Evolutionary conservation across 148 eudicot genomes (phyloP).

Genomic region (Dysphania ambrosioides): DNA sequence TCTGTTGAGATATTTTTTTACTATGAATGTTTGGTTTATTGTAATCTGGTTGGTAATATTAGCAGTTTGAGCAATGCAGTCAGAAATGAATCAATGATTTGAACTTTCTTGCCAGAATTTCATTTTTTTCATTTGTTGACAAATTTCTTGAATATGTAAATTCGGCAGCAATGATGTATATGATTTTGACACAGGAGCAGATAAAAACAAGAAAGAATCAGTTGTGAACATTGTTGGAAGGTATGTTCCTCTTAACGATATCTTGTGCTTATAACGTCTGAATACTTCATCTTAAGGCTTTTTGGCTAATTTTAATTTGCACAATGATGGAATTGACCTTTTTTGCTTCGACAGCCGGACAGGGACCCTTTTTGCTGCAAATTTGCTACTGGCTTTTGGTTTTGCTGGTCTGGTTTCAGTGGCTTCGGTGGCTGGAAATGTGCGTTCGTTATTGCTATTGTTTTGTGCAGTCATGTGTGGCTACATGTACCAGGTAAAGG

Average conservation of each 20-base stretch:
- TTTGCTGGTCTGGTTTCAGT: conserved; percentile 56
- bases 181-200: conserved; percentile 99
- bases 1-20: not conserved
- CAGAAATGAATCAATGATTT: not conserved
- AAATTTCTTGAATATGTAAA: conserved; percentile 23
- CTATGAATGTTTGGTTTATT: not conserved
- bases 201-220: conserved; percentile 86
- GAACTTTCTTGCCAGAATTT: conserved; percentile 5
- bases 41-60: not conserved
- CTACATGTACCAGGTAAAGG: conserved; percentile 67
- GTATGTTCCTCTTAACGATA: conserved; percentile 32
- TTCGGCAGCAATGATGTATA: conserved; percentile 97
- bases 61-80: not conserved
- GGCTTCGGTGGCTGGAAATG: conserved; percentile 58
- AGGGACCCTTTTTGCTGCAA: conserved; percentile 70
- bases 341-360: conserved; percentile 53
- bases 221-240: conserved; percentile 88
- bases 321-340: conserved; percentile 16
- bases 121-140: conserved; percentile 12
- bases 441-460: conserved; percentile 57
- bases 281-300: not conserved
- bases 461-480: conserved; percentile 77
- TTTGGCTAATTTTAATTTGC: not conserved
- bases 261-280: not conserved
- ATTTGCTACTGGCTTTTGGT: conserved; percentile 63